phyloP scores from a whole-genome alignment of 1,284 basidiomycete species.

The Vanrija sp. region DNA sequence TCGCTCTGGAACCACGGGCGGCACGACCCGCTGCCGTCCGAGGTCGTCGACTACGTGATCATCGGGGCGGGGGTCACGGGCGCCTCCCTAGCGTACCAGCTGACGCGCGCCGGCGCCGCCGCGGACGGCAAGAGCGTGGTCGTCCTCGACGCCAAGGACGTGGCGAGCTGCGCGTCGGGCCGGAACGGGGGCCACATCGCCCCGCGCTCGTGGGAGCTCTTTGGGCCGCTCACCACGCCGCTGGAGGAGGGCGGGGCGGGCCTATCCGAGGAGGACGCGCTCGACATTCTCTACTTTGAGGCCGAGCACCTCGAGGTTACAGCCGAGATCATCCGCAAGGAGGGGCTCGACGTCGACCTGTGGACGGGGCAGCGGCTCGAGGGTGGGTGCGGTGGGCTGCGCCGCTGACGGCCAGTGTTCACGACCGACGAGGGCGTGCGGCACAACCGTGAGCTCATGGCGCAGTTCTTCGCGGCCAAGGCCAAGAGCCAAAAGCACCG shows the following conservation, averaged over 20 bases:
- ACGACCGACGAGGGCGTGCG: neutral
- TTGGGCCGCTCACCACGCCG: constrained; percentile 16
- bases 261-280: constrained; percentile 39
- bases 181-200: constrained; percentile 38
- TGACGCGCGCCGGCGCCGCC: constrained; percentile 21
- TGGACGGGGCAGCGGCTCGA: constrained; percentile 27
- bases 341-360: constrained; percentile 24
- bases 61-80: constrained; percentile 20
- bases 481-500: neutral
- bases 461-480: neutral
- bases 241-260: constrained; percentile 27
- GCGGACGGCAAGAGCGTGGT: constrained; percentile 24
- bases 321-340: constrained; percentile 56
- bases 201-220: constrained; percentile 23
- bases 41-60: constrained; percentile 19
- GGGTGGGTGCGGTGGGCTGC: constrained; percentile 9
- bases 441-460: neutral
- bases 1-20: constrained; percentile 17
- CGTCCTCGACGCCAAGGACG: constrained; percentile 35
- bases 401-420: neutral
- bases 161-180: constrained; percentile 35
- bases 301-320: constrained; percentile 65
- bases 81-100: constrained; percentile 23
- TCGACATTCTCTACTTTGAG: constrained; percentile 54
- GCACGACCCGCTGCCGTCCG: constrained; percentile 10